Conservation (phyloP, 768 basidiomycete genomes). For the Rhizopogon vulgaris region DNA sequence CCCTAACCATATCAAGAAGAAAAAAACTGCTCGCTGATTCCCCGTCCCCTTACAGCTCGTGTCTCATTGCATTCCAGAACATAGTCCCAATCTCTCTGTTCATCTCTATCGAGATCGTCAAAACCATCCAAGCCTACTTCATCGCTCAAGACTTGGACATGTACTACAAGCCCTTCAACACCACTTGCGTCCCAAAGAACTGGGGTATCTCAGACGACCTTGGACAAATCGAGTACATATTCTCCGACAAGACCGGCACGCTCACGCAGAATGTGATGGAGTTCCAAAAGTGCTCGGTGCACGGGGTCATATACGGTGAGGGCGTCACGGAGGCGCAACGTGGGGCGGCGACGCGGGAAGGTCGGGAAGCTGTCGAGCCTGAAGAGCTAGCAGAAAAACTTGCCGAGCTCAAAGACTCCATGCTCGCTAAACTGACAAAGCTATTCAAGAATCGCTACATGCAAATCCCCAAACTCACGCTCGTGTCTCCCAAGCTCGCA, state of each 20-base stretch:
- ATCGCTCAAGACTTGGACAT: slow-evolving; percentile 95
- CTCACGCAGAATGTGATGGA: slow-evolving; percentile 99
- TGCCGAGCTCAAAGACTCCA: slow-evolving; percentile 58
- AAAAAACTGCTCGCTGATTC: slow-evolving; percentile 5
- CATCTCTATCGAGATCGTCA: slow-evolving; percentile 97
- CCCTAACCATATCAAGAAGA: background rate
- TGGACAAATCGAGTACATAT: slow-evolving; percentile 95
- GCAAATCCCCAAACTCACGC: slow-evolving; percentile 75
- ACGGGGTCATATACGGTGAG: slow-evolving; percentile 84
- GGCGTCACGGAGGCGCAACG: slow-evolving; percentile 94
- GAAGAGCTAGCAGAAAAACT: slow-evolving; percentile 68
- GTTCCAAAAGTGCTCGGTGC: slow-evolving; percentile 91
- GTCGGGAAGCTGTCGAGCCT: slow-evolving; percentile 61
- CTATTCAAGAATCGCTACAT: slow-evolving; percentile 86
- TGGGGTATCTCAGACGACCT: slow-evolving; percentile 99
- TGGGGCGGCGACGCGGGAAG: slow-evolving; percentile 82
- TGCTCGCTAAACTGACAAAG: slow-evolving; percentile 70
- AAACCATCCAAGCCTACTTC: slow-evolving; percentile 95
- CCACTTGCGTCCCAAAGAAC: slow-evolving; percentile 89
- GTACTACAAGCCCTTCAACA: slow-evolving; percentile 86
- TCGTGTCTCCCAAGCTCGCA: slow-evolving; percentile 82
- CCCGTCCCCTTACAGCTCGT: slow-evolving; percentile 48
- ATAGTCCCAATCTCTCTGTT: slow-evolving; percentile 94
- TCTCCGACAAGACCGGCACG: slow-evolving; percentile 94
- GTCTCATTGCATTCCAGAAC: slow-evolving; percentile 95